Evolutionary conservation across 257 asterid species (phyloP), one percentile per base, ranked within the genome.

Genomic region (Nicotiana paniculata): DNA sequence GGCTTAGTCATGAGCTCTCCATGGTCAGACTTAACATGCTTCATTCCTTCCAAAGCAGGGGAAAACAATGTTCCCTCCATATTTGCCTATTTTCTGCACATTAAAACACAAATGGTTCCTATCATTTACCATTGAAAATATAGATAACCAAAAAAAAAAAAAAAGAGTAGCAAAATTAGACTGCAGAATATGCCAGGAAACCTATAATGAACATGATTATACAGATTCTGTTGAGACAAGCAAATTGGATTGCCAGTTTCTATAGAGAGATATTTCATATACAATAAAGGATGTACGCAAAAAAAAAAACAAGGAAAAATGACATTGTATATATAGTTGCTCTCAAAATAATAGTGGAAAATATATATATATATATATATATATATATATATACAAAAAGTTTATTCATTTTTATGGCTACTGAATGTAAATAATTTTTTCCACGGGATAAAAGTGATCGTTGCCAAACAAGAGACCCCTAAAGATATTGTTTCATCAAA

Each of bases 1-100:
- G 93, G 96, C 86, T 86, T 91, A 33, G 96, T 84, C 37, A 88
- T 89, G 84, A 95, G 82, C 51, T 93, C 98, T 61, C 96, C 98
- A 48, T 87, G 84, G 46, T 91, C 96, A 55, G 93, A 90, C 83
- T 93, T 95, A 59, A 95, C 87, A 86, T 82, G 85, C 82, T 88
- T 90, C 82, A 95, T 78, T 81, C 95, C 93, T 85, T 92, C 97
- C 64, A 93, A 48, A 76, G 91, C 91, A 37, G 95, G 91, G 70
- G 89, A 58, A 83, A 95, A 92, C 75, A 90, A 85, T 33, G 94
- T 88, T 81, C 89, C 92, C 81, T 83, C 93, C 97, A 91, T 94
- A 53, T 21, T 61, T 33, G 15, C 66, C 37, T n/a, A 66, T 48
- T 77, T 32, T 64, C 78, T 77, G 53, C 61, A 33, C 33, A 59